Conservation (phyloP, 305 asterid genomes). For the Solanum hybrid region DNA sequence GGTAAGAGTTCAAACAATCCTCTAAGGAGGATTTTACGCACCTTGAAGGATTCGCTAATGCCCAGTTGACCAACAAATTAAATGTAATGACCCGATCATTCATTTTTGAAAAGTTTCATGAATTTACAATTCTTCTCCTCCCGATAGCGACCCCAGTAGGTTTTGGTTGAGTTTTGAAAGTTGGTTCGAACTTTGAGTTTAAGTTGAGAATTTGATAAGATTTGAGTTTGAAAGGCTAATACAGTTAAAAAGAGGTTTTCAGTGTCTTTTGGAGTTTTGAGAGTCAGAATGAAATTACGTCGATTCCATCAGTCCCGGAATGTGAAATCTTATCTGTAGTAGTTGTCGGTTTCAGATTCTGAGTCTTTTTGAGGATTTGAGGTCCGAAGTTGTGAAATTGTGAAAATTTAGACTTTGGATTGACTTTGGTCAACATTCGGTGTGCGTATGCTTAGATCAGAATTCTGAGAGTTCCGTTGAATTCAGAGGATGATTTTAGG, state of each 20-base stretch:
- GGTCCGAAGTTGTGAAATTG: not conserved
- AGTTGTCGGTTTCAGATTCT: not conserved
- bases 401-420: no score
- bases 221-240: not conserved
- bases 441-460: not conserved
- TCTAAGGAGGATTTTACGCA: not conserved
- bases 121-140: not conserved
- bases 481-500: not conserved
- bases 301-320: not conserved
- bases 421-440: not conserved
- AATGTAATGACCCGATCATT: not conserved
- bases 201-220: not conserved
- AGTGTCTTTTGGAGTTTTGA: not conserved
- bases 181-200: not conserved
- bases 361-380: not conserved
- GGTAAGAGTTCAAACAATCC: not conserved
- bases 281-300: not conserved
- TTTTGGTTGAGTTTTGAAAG: not conserved
- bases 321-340: not conserved
- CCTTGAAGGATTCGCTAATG: not conserved
- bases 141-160: not conserved
- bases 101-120: not conserved
- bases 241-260: not conserved
- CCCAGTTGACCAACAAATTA: not conserved
- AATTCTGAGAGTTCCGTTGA: not conserved